Evolutionary conservation across 768 basidiomycete species (phyloP).

Genomic region (Boletus rubescentipes): DNA sequence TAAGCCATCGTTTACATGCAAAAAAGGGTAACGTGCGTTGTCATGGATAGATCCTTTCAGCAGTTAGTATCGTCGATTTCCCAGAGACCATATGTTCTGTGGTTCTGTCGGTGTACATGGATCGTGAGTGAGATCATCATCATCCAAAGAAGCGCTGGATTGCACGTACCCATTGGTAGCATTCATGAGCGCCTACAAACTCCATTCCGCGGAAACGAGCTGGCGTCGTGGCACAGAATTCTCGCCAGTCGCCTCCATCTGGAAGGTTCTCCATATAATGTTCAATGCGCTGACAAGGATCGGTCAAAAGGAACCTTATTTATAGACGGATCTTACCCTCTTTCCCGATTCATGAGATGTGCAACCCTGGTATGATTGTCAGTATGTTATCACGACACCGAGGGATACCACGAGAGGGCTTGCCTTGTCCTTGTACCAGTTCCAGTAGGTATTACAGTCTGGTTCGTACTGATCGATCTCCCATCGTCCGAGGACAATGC

Average conservation of each 20-base stretch:
- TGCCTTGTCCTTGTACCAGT: constrained; percentile 31
- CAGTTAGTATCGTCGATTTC: constrained; percentile 21
- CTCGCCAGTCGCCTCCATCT: constrained; percentile 27
- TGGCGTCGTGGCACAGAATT: constrained; percentile 37
- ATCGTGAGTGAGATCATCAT: neutral
- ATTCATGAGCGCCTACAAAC: constrained; percentile 27
- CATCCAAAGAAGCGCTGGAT: neutral
- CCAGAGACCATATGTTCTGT: constrained; percentile 25
- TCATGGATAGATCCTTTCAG: neutral
- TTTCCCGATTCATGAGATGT: constrained; percentile 23
- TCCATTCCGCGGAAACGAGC: constrained; percentile 22
- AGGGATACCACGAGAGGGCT: neutral
- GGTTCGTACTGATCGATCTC: constrained; percentile 27
- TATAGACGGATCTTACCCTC: constrained; percentile 14
- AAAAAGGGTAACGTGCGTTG: neutral
- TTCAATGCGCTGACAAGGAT: constrained; percentile 28
- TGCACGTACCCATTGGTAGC: constrained; percentile 16
- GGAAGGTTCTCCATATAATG: constrained; percentile 31
- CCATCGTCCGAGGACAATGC: constrained; percentile 27
- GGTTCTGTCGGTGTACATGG: neutral
- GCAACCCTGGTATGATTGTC: constrained; percentile 21
- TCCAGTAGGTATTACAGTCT: constrained; percentile 26
- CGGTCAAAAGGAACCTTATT: neutral
- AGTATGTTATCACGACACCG: neutral
- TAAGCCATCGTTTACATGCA: neutral